Conservation (phyloP, 108 stramenopile species). For the Skeletonema potamos region DNA sequence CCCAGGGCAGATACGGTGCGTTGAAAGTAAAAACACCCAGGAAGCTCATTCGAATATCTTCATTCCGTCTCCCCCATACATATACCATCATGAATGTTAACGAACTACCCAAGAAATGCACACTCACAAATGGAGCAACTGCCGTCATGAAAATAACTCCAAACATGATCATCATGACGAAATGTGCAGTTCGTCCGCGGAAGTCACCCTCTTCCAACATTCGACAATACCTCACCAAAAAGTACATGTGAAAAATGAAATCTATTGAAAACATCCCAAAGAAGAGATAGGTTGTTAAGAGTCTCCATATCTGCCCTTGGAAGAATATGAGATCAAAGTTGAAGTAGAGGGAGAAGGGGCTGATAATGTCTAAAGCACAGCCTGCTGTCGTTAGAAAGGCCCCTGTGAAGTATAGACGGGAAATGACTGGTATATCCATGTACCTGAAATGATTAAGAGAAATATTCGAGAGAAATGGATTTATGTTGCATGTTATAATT, state of each 20-base stretch:
- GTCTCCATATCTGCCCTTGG: constrained; percentile 94
- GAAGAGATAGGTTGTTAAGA: constrained; percentile 95
- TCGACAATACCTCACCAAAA: constrained; percentile 93
- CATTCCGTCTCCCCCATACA: constrained; percentile 91
- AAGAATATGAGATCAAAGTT: constrained; percentile 87
- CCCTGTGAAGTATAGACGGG: constrained; percentile 92
- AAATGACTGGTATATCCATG: constrained; percentile 93
- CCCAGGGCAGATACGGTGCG: constrained; percentile 97
- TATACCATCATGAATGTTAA: constrained; percentile 99
- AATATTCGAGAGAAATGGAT: too few relatives aligned
- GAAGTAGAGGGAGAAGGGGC: constrained; percentile 91
- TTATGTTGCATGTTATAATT: constrained; percentile 5
- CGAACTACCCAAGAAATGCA: constrained; percentile 91
- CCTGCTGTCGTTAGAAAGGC: constrained; percentile 95
- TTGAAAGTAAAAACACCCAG: constrained; percentile 93
- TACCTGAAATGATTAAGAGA: constrained; percentile 79
- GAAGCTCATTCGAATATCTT: constrained; percentile 91
- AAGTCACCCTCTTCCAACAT: constrained; percentile 96
- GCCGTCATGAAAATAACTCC: constrained; percentile 78
- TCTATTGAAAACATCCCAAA: constrained; percentile 96
- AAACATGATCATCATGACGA: constrained; percentile 91
- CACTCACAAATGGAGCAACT: constrained; percentile 81
- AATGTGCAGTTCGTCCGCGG: constrained; percentile 91
- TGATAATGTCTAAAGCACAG: constrained; percentile 88
- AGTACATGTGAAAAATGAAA: constrained; percentile 99